Conservation (phyloP, 129 eudicot species). For the Escallonia herrerae region DNA sequence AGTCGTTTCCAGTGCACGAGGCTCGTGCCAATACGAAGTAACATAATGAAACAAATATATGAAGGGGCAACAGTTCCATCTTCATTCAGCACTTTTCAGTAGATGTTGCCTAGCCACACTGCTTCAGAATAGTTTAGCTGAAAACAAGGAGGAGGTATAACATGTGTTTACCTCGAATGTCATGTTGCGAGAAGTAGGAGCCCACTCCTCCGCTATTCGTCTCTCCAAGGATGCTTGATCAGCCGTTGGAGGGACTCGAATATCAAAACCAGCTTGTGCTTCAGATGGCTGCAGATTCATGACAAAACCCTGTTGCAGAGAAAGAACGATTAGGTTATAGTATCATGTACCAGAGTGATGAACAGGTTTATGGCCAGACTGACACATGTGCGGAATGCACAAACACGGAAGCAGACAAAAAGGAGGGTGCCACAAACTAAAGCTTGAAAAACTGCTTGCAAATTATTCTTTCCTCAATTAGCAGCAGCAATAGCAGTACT, state of each 20-base stretch:
- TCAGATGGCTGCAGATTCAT: conserved; percentile 99
- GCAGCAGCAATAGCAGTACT: no score
- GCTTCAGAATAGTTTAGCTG: no score
- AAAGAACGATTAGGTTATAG: not conserved
- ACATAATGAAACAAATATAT: no score
- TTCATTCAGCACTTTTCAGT: no score
- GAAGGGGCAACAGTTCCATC: no score
- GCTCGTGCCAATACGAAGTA: no score
- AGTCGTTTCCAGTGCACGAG: no score
- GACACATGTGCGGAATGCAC: not conserved
- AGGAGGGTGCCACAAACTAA: no score
- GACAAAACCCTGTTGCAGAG: conserved; percentile 73
- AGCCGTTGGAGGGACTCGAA: conserved; percentile 88
- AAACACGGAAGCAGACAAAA: not conserved
- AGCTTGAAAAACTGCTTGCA: not conserved
- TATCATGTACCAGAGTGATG: not conserved
- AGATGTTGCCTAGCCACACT: no score
- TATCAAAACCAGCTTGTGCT: conserved; percentile 95
- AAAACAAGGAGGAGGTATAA: not conserved
- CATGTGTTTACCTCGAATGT: conserved; percentile 59
- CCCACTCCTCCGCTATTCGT: conserved; percentile 98
- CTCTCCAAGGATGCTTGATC: conserved; percentile 65
- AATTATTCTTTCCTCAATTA: no score
- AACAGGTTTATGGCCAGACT: not conserved
- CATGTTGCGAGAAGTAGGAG: conserved; percentile 89